Conservation (phyloP, 345 rosid genomes). For the Gossypium australe region DNA sequence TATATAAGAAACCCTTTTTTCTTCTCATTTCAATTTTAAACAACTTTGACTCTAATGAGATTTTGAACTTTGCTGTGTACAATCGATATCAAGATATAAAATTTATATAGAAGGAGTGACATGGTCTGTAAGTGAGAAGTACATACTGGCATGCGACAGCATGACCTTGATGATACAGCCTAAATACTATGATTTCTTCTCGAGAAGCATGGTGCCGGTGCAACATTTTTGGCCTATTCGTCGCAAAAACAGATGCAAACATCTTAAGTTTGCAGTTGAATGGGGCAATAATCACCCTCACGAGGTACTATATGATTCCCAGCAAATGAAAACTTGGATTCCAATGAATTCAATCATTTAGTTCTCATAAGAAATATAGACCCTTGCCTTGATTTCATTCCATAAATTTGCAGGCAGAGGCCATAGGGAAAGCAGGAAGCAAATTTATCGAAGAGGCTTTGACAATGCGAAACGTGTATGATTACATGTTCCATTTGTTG, state of each 20-base stretch:
- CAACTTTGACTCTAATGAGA: background rate
- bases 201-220: conserved; percentile 58
- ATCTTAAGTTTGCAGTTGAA: conserved; percentile 59
- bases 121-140: conserved; percentile 83
- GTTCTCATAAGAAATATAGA: too few relatives aligned
- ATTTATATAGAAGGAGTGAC: conserved; percentile 70
- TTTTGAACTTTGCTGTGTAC: background rate
- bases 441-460: conserved; percentile 45
- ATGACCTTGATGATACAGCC: conserved; percentile 48
- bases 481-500: conserved; percentile 66
- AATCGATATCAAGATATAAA: conserved; percentile 42
- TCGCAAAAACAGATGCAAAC: conserved; percentile 41
- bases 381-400: too few relatives aligned
- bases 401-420: conserved; percentile 38
- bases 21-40: too few relatives aligned
- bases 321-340: background rate
- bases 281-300: conserved; percentile 59
- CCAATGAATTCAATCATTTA: background rate
- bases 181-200: conserved; percentile 51
- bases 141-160: conserved; percentile 68
- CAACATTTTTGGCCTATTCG: conserved; percentile 73
- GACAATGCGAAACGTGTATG: conserved; percentile 59
- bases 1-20: background rate
- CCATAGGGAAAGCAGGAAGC: conserved; percentile 54
- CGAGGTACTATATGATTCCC: conserved; percentile 11